phyloP scores from a whole-genome alignment of 176 grass and related monocot genomes.

The Poa pratensis region DNA sequence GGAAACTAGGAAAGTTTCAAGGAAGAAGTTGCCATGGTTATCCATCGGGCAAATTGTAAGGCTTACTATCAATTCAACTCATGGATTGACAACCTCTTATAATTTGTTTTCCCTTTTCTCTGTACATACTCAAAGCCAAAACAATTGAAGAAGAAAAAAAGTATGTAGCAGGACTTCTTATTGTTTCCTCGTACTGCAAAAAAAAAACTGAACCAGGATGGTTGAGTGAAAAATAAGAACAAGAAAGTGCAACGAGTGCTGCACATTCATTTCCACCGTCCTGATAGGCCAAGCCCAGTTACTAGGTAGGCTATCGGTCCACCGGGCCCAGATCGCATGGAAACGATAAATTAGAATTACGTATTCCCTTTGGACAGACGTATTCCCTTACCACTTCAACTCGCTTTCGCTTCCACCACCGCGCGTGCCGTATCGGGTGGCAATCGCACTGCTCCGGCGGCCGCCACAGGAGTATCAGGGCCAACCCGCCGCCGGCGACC shows the following conservation, averaged over 20 bases:
- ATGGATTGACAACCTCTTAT: no score
- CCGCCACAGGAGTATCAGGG: constrained; percentile 27
- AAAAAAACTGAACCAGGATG: neutral
- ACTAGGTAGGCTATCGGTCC: neutral
- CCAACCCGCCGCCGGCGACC: neutral
- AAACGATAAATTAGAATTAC: no score
- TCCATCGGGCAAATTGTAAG: no score
- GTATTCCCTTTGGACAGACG: neutral
- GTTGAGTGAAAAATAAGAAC: neutral
- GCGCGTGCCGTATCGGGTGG: neutral
- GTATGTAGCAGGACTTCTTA: neutral
- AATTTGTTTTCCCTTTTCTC: no score
- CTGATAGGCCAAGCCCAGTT: neutral
- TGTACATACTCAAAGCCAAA: no score
- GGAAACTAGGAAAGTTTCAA: no score
- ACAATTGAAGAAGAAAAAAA: no score
- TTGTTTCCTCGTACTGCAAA: neutral
- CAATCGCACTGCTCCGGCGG: constrained; percentile 16
- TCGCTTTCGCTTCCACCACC: constrained; percentile 16
- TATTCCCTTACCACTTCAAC: neutral
- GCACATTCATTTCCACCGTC: neutral
- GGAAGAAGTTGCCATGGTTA: no score
- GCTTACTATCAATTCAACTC: no score
- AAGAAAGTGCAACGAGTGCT: neutral
- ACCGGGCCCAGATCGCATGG: neutral